phyloP scores from a whole-genome alignment of 345 rosid species.

The Euphorbia tirucalli region DNA sequence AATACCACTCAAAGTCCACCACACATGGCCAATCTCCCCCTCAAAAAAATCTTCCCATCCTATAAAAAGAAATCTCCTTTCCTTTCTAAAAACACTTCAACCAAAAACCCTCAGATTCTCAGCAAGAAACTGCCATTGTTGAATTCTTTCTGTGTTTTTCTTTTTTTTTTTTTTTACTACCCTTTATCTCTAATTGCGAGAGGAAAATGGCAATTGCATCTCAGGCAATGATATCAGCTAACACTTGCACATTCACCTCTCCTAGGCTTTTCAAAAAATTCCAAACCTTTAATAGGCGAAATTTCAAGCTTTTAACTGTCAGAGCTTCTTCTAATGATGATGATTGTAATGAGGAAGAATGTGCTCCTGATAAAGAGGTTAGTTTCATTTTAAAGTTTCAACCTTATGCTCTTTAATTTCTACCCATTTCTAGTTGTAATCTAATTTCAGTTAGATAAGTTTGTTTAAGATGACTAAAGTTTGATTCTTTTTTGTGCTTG shows the following conservation, averaged over 20 bases:
- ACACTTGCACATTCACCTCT: slow-evolving; percentile 49
- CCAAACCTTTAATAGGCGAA: slow-evolving; percentile 18
- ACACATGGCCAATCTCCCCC: slow-evolving; percentile 13
- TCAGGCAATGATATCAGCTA: slow-evolving; percentile 61
- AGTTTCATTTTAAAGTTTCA: not conserved
- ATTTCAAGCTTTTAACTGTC: slow-evolving; percentile 32
- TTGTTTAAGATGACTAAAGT: too few species aligned
- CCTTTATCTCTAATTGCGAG: not conserved
- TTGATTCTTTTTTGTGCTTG: too few species aligned
- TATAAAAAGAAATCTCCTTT: not conserved
- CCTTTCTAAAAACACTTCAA: too few species aligned
- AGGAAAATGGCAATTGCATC: slow-evolving; percentile 32
- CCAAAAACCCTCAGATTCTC: not conserved
- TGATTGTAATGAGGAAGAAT: slow-evolving; percentile 71
- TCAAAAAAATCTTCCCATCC: not conserved
- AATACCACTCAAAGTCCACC: slow-evolving; percentile 13
- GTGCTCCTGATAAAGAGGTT: slow-evolving; percentile 99
- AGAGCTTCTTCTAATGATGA: slow-evolving; percentile 63
- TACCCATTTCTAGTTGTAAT: not conserved
- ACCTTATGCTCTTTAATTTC: not conserved
- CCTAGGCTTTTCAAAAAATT: slow-evolving; percentile 35
- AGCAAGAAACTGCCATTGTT: too few species aligned
- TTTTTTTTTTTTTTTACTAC: not conserved
- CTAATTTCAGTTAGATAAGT: not conserved
- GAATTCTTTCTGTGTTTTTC: not conserved